Base-by-base conservation (phyloP, 2,329 filamentous ascomycete species). In the Arthroderma sp. region DNA sequence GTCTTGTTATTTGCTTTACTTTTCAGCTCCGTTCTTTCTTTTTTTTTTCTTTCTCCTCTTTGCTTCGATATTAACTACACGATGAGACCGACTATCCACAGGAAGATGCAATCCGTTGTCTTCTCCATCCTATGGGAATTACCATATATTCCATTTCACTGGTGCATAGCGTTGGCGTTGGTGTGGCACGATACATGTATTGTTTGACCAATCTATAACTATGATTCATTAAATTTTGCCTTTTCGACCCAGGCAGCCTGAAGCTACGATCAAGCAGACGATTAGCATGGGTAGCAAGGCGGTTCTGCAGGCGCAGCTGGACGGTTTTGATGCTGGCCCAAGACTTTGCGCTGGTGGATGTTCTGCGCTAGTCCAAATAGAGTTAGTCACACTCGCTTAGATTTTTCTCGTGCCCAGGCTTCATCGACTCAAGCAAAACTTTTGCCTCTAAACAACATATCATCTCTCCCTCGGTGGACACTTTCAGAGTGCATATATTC, bases 321-420 rank as follows among this genome's bases (percentile, higher is more conserved):
- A 11, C 9, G 32, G 9, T 36, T 36, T 36, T 36, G 32, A 36
- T 27, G 38, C 15, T 6, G n/a, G 6, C 10, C 5, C 11, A 29
- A 15, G 11, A 36, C 15, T 22, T 22, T 22, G 15, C 15, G 15
- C 15, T 22, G 15, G 15, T 36, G 11, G 29, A 45, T 29, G 8
- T 31, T 45, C 39, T 11, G 29, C 31, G 36, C 45, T 45, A 42
- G 40, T 31, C 50, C 48, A 5, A 31, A 44, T 50, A 3, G 1
- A 41, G 48, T 36, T 51, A 51, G 48, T 6, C 9, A n/a, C 36
- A 50, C 63, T 66, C 64, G 64, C 64, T 66, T 66, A 66, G 65
- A 65, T 64, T 66, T 66, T 57, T 53, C 36, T 36, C 22, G 34
- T 36, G 10, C n/a, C 34, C 34, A 38, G 42, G 44, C 44, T 53